A percentile compares a stretch with the other conserved stretches of the same genome.
Conservation (phyloP, 352 stramenopile genomes). For the Pseudoperonospora humuli region DNA sequence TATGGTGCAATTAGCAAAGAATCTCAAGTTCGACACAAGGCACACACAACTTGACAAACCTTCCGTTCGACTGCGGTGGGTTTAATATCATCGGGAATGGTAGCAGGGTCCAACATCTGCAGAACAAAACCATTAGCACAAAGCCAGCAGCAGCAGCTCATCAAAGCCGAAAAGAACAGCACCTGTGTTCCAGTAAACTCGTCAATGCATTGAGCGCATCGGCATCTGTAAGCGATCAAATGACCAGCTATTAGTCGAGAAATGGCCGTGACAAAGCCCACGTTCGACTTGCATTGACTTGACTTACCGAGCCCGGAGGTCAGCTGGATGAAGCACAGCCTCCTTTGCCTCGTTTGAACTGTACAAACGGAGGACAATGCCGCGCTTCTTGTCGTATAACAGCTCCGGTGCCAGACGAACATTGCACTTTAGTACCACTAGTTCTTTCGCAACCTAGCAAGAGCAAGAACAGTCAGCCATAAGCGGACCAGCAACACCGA, state of each 20-base stretch:
- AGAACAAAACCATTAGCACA: constrained; percentile 1
- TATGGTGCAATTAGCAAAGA: neutral
- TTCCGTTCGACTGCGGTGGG: constrained; percentile 81
- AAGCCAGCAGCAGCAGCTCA: neutral
- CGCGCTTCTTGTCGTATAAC: constrained; percentile 68
- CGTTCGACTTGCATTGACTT: neutral
- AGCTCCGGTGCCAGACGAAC: constrained; percentile 63
- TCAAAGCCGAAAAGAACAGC: neutral
- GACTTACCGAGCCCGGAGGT: constrained; percentile 58
- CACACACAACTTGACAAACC: constrained; percentile 19
- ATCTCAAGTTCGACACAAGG: neutral
- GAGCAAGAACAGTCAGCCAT: neutral
- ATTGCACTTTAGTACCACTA: constrained; percentile 72
- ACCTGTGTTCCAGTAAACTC: constrained; percentile 83
- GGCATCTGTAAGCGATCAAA: constrained; percentile 37
- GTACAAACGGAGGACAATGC: constrained; percentile 76
- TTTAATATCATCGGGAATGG: constrained; percentile 68
- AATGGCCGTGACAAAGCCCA: neutral
- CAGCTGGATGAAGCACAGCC: constrained; percentile 56
- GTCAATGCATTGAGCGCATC: constrained; percentile 80
- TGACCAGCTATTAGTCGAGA: neutral
- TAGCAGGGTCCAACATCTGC: constrained; percentile 63
- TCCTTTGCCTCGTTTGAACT: constrained; percentile 66
- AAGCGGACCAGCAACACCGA: neutral
- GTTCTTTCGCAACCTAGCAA: constrained; percentile 60